Base-by-base conservation (phyloP, 1,284 basidiomycete genomes). In the Cutaneotrichosporon cutaneum region DNA sequence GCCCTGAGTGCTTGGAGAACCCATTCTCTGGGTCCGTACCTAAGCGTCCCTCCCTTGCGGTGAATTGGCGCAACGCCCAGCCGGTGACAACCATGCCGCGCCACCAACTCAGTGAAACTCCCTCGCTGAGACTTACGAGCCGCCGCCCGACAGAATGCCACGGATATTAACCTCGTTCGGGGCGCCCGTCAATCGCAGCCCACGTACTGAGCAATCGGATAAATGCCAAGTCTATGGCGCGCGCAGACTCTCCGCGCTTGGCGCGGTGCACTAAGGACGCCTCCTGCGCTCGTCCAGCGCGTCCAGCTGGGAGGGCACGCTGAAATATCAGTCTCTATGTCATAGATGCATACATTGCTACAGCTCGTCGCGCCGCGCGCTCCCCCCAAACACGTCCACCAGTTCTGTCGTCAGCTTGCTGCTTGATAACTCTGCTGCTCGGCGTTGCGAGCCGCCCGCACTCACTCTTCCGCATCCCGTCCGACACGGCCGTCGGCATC, bases 401-500 rank as follows among this genome's bases (percentile, higher is more conserved):
- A 65, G 55, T 42, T 62, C 63, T 65, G 22, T 11, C 10, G 47
- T 39, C 35, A 44, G 47, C 22, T 36, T 42, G 18, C 2, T 21
- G 22, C 16, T 8, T 6, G 4, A 27, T 21, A 45, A 21, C 45
- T 5, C 6, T 7, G 44, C 44, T 36, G 35, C 35, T 36, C 35
- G 33, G 9, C 51, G n/a, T 24, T 16, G 11, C 11, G 11, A 39
- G 11, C 36, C 18, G 22, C 24, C 10, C 3, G 18, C 5, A 39
- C 53, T 36, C 45, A 60, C 45, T 42, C n/a, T 51, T 45, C 70
- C 86, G 85, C 63, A 85, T 84, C 42, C 86, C 84, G 51, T 84
- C 72, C 44, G 86, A 83, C 24, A 97, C 79, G 54, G 87, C 83
- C 48, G 84, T 81, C 0, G 94, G 94, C 58, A 97, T 78, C 24